Base-by-base conservation (phyloP, 306 rosid species). In the Sesbania bispinosa region DNA sequence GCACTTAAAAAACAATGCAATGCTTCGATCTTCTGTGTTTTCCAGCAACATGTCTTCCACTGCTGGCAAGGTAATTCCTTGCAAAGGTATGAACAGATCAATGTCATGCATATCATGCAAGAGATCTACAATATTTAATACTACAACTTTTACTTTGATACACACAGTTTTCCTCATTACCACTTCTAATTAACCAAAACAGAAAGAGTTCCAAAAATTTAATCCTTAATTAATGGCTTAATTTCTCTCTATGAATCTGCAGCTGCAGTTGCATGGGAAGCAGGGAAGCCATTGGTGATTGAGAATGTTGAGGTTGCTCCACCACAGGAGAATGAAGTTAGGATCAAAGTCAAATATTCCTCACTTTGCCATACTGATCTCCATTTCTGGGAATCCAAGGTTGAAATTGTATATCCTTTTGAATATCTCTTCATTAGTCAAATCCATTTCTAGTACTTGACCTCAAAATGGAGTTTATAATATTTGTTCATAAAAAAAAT, bases 241-340 rank as follows among this genome's bases (percentile, higher is more conserved):
- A n/a, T 13, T 19, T 10, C 27, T 14, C 46, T 67, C 7, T 33
- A 21, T 26, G 15, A 9, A 2, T 62, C 21, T 66, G 71, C 54
- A 81, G 81, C 85, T 18, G 79, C 79, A 11, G 79, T 81, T 47
- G 85, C 81, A 18, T 81, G 79, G 81, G 79, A 81, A 59, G 85
- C 85, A 38, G 76, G 85, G 55, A 71, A 76, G 57, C 76, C 81
- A 33, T 66, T 81, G 76, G 74, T 57, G 66, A 76, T 81, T 27
- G 85, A 81, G 67, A 29, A 61, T 26, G 82, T 81, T 62, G 79
- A 81, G 76, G 82, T 81, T 50, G 81, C 78, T 65, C 85, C 85
- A 4, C 82, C 85, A 3, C 75, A 76, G 42, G 72, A 68, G 20
- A 81, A 70, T 20, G 81, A 76, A 71, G 81, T 76, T 13, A 57